Percentiles rank a stretch among this genome's conserved stretches.
phyloP scores from a whole-genome alignment of 257 asterid species.

The Mentha longifolia region DNA sequence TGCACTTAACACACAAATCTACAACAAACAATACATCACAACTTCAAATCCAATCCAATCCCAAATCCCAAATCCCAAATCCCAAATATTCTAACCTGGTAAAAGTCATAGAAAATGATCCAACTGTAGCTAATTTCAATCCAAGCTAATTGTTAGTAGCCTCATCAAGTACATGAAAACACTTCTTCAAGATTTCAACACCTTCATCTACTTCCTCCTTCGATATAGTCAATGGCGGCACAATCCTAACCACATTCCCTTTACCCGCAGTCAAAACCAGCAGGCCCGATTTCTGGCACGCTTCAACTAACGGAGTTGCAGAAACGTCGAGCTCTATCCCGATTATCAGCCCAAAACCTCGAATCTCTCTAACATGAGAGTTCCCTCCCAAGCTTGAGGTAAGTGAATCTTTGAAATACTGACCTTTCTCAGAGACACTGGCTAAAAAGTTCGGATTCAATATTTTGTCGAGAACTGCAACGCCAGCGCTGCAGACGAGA shows the following conservation, averaged over 20 bases:
- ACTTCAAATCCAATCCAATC: too few relatives aligned
- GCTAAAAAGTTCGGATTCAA: slow-evolving; percentile 63
- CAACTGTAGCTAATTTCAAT: too few relatives aligned
- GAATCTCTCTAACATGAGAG: slow-evolving; percentile 71
- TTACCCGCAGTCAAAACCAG: slow-evolving; percentile 90
- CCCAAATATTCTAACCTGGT: too few relatives aligned
- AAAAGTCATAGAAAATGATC: too few relatives aligned
- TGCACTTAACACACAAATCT: neutral
- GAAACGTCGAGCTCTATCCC: slow-evolving; percentile 84
- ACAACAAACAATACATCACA: neutral
- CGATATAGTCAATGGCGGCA: slow-evolving; percentile 83
- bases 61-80: too few relatives aligned
- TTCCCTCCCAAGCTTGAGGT: slow-evolving; percentile 57
- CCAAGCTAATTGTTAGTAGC: slow-evolving; percentile 27
- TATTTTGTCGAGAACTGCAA: slow-evolving; percentile 76
- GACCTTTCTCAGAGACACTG: slow-evolving; percentile 68
- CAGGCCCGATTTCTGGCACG: slow-evolving; percentile 78
- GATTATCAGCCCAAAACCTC: slow-evolving; percentile 84
- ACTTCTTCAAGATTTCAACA: slow-evolving; percentile 55
- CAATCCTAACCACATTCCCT: slow-evolving; percentile 87
- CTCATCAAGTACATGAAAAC: slow-evolving; percentile 70
- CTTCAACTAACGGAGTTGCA: slow-evolving; percentile 77
- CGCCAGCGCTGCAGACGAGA: slow-evolving; percentile 84
- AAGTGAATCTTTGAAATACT: slow-evolving; percentile 60
- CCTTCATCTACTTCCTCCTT: slow-evolving; percentile 71